phyloP scores from a whole-genome alignment of 192 early-diverging fungal genomes.

The Pilobolus umbonatus region DNA sequence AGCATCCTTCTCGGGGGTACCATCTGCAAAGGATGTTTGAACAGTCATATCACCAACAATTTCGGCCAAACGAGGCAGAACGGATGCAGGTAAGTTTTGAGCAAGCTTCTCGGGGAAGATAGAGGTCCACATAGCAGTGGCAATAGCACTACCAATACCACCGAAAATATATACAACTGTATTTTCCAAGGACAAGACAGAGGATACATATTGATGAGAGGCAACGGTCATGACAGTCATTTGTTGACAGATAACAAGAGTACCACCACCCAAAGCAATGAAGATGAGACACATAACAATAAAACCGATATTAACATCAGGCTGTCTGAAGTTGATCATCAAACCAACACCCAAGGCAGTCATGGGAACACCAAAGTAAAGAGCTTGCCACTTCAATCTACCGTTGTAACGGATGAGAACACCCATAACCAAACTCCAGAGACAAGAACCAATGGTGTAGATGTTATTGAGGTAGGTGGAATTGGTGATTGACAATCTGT shows the following conservation, averaged over 20 bases:
- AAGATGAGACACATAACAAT: constrained; percentile 14
- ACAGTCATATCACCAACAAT: constrained; percentile 3
- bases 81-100: constrained; percentile 5
- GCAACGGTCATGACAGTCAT: constrained; percentile 9
- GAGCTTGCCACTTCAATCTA: constrained; percentile 10
- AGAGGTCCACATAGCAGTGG: constrained; percentile 12
- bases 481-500: constrained; percentile 4
- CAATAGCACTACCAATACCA: constrained; percentile 11
- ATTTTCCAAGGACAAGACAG: constrained; percentile 9
- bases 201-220: constrained; percentile 3
- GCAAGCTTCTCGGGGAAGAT: constrained; percentile 12
- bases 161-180: constrained; percentile 4
- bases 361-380: constrained; percentile 5
- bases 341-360: constrained; percentile 10
- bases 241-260: constrained; percentile 5
- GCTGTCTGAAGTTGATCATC: constrained; percentile 13
- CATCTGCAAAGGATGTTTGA: constrained; percentile 1
- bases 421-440: constrained; percentile 13
- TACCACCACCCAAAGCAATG: constrained; percentile 16
- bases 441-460: constrained; percentile 6
- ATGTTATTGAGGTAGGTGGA: constrained; percentile 9
- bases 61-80: neutral
- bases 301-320: constrained; percentile 4
- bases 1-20: constrained; percentile 1
- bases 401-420: constrained; percentile 1